Base-by-base conservation (phyloP, 1,284 basidiomycete species). In the Mrakiaceae sp. region DNA sequence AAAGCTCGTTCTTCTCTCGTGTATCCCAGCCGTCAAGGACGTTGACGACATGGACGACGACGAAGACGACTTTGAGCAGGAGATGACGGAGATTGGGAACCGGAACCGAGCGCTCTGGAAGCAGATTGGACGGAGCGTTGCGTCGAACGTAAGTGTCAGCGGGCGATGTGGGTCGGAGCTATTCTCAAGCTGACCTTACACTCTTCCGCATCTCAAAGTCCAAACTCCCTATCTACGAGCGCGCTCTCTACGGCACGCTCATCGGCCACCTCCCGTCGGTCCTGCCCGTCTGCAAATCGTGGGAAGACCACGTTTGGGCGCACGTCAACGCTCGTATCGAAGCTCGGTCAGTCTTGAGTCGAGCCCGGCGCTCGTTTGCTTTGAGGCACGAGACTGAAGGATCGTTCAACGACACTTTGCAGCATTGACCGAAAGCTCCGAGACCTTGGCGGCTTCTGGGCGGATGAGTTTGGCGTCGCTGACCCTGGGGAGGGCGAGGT, bases 301-400 rank as follows among this genome's bases (percentile, higher is more conserved):
- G 94, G 93, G 88, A 94, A 73, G 95, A 98, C 72, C 85, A 92
- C 69, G 80, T 98, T 0, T 99, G 95, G 96, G 90, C 90, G 1
- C 86, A 91, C 69, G 80, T 95, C 65, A 87, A 87, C 70, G 81
- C 92, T 56, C 80, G 91, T 46, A 87, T 91, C 69, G 93, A 98
- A 74, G 85, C 69, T 14, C 67, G 74, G 56, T 70, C 14, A n/a
- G 69, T 61, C 9, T n/a, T 39, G 47, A 14, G 2, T 53, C 16
- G 44, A 2, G 27, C n/a, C 6, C 60, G 40, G 59, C 47, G 53
- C 52, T 6, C 12, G 12, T 40, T 43, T 53, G 46, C 27, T 50
- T 39, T 9, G 39, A 5, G 16, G 12, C 6, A 12, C 42, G 6
- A 10, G 55, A 27, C 16, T 51, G 10, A 39, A n/a, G 5, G 7